phyloP scores from a whole-genome alignment of 805 yeast species.

The Barnettozyma sucrosica region DNA sequence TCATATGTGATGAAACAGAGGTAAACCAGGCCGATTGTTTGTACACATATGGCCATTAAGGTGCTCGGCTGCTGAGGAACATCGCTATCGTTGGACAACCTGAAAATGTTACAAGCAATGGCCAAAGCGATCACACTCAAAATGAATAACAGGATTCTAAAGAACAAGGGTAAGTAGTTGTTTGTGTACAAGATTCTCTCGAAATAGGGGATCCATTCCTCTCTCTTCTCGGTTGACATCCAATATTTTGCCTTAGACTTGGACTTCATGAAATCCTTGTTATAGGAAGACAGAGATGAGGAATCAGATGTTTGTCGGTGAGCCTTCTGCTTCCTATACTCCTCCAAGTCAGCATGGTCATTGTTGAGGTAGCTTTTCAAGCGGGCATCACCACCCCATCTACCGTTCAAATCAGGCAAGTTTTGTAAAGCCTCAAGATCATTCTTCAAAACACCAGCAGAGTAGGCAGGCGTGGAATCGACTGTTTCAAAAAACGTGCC shows the following conservation, averaged over 20 bases:
- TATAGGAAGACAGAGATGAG: conserved; percentile 11
- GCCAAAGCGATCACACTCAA: conserved; percentile 67
- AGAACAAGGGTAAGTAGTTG: conserved; percentile 74
- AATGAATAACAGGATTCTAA: conserved; percentile 54
- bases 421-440: conserved; percentile 23
- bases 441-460: conserved; percentile 20
- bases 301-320: not conserved
- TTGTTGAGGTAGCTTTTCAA: conserved; percentile 45
- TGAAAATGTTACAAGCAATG: conserved; percentile 56
- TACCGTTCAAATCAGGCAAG: conserved; percentile 39
- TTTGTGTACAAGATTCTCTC: conserved; percentile 58
- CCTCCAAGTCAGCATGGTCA: conserved; percentile 17
- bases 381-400: conserved; percentile 72
- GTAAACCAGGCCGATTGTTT: conserved; percentile 71
- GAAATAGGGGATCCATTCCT: conserved; percentile 58
- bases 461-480: conserved; percentile 36
- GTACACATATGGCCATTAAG: conserved; percentile 86
- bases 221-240: conserved; percentile 59
- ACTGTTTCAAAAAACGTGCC: conserved; percentile 42
- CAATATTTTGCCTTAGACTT: conserved; percentile 59
- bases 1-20: conserved; percentile 79
- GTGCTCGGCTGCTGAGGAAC: conserved; percentile 81
- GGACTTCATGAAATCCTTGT: conserved; percentile 33
- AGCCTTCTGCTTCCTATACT: conserved; percentile 2
- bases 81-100: conserved; percentile 30